Conservation (phyloP, 805 yeast genomes). For the Wickerhamomyces hampshirensis region DNA sequence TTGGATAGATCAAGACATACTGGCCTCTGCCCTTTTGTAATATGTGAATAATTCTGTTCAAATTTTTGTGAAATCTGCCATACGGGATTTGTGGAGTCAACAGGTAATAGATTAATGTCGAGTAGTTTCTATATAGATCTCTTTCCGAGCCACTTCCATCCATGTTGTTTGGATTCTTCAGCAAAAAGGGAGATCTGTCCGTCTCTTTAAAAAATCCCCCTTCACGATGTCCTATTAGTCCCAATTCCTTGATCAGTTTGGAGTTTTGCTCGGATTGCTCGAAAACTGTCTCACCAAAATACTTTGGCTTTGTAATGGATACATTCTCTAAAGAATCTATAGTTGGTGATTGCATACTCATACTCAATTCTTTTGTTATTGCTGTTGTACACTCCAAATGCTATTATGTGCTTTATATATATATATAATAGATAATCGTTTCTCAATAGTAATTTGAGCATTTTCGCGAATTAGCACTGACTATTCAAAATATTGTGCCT, state of each 20-base stretch:
- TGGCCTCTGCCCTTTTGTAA: conserved; percentile 53
- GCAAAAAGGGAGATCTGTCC: conserved; percentile 42
- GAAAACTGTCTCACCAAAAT: conserved; percentile 5
- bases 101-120: conserved; percentile 50
- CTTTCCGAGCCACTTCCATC: conserved; percentile 37
- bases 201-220: conserved; percentile 58
- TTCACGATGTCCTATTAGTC: conserved; percentile 42
- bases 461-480: too few relatives aligned
- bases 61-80: conserved; percentile 47
- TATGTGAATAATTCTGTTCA: conserved; percentile 50
- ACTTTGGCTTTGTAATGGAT: conserved; percentile 7
- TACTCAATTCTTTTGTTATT: too few relatives aligned
- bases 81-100: conserved; percentile 46
- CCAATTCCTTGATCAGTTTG: conserved; percentile 31
- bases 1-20: conserved; percentile 48
- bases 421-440: too few relatives aligned
- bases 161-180: conserved; percentile 31
- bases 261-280: conserved; percentile 19
- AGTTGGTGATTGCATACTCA: conserved; percentile 7
- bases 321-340: conserved; percentile 8
- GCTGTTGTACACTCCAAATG: too few relatives aligned
- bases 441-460: too few relatives aligned
- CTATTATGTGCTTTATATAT: too few relatives aligned
- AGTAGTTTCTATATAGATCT: conserved; percentile 32
- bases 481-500: too few relatives aligned